These are phyloP conservation scores for Daldinia concentrica DNA, from an alignment of 495 filamentous ascomycete genomes.

Conservation along the genomic window DNA sequence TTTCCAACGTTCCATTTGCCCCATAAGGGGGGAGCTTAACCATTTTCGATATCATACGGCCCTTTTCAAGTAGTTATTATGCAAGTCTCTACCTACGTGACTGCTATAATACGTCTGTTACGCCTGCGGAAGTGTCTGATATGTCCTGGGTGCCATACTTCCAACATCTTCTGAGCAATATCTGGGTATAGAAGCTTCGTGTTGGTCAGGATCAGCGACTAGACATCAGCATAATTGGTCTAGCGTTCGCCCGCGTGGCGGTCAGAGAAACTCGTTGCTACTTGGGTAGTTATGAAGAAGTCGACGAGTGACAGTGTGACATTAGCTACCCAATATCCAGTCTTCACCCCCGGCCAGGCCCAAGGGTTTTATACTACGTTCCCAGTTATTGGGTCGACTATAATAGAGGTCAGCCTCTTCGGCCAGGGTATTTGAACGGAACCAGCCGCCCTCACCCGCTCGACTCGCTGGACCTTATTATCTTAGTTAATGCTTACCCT, in stretches of 20 bases:
- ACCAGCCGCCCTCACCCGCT: conserved; percentile 40
- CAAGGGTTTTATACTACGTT: conserved; percentile 31
- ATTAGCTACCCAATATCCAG: conserved; percentile 28
- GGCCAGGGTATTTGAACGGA: conserved; percentile 39
- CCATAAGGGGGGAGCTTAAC: conserved; percentile 33
- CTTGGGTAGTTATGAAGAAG: conserved; percentile 17
- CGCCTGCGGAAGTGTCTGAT: conserved; percentile 20
- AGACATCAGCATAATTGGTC: conserved; percentile 32
- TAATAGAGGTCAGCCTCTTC: conserved; percentile 17
- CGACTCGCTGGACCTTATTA: conserved; percentile 17
- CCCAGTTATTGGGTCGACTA: conserved; percentile 35
- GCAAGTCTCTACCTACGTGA: conserved; percentile 20
- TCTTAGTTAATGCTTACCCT: conserved; percentile 38
- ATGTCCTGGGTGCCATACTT: conserved; percentile 23
- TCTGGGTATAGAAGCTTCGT: conserved; percentile 15
- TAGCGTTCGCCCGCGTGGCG: conserved; percentile 33
- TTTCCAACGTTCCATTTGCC: conserved; percentile 37
- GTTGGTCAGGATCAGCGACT: conserved; percentile 29
- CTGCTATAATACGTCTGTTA: conserved; percentile 33
- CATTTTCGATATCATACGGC: conserved; percentile 2
- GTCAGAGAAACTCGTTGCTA: conserved; percentile 29
- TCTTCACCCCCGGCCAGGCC: conserved; percentile 15
- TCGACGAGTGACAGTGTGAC: conserved; percentile 27
- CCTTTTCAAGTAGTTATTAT: conserved; percentile 25
- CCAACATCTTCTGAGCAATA: conserved; percentile 7